Evolutionary conservation across 1,139 yeast genomes (phyloP).

Genomic region (Pichia sp.): DNA sequence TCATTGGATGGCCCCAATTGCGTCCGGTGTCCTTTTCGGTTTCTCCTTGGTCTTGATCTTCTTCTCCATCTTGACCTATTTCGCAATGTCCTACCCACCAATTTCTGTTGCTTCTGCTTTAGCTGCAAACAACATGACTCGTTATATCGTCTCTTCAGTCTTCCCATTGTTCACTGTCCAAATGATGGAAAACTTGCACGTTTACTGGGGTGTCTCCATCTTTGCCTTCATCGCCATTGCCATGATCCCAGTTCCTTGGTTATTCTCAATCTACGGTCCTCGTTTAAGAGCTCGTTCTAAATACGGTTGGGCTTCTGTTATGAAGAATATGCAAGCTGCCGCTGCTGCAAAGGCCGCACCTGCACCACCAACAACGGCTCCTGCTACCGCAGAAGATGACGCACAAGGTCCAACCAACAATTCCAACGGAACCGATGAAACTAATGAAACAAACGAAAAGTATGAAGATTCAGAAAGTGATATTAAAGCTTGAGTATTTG

Average conservation of each 20-base stretch:
- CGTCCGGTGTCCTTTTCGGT: slow-evolving; percentile 76
- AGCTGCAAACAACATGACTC: slow-evolving; percentile 74
- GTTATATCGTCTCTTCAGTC: slow-evolving; percentile 61
- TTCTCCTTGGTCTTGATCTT: slow-evolving; percentile 72
- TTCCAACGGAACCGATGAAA: neutral
- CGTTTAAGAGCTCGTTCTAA: slow-evolving; percentile 49
- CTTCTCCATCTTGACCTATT: slow-evolving; percentile 69
- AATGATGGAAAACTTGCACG: slow-evolving; percentile 64
- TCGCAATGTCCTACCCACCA: slow-evolving; percentile 75
- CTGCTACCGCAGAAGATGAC: no score
- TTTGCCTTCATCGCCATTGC: slow-evolving; percentile 71
- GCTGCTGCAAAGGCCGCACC: no score
- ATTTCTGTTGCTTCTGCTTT: slow-evolving; percentile 69
- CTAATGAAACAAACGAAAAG: neutral
- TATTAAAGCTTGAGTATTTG: no score
- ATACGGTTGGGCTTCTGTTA: slow-evolving; percentile 56
- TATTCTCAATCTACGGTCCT: slow-evolving; percentile 55
- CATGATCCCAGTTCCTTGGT: slow-evolving; percentile 71
- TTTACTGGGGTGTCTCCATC: slow-evolving; percentile 78
- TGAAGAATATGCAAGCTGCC: slow-evolving; percentile 18
- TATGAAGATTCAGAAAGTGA: no score
- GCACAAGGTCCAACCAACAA: no score
- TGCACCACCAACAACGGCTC: no score
- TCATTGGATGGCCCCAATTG: slow-evolving; percentile 80
- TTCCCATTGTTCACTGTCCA: slow-evolving; percentile 74